Base-by-base conservation (phyloP, 2,329 filamentous ascomycete genomes). In the Aspergillus sp. region DNA sequence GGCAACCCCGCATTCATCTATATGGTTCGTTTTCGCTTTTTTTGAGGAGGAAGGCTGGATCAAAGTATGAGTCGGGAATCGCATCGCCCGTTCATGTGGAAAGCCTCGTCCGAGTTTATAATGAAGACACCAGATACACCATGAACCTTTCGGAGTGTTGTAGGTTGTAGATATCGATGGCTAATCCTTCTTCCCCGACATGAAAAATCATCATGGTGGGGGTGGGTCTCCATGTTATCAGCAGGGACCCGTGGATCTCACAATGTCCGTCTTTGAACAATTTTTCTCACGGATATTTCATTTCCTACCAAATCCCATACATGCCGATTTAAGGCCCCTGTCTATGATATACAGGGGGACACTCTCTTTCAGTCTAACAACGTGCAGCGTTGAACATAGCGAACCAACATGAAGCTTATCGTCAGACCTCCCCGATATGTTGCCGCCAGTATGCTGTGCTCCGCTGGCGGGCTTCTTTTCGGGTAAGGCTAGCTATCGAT, bases 391-490 rank as follows among this genome's bases (percentile, higher is more conserved):
- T 22, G n/a, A 40, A 16, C 36, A 3, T 22, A 20, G n/a, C 19
- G 11, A 8, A 14, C 17, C 17, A 40, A 43, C n/a, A 43, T 43
- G 40, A 24, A 17, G 40, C 35, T 52, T 20, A 33, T 51, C 14
- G 49, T 32, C 8, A 56, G 41, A 44, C 54, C 52, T 17, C 59
- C 59, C 9, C 41, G 56, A 51, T 61, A 60, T 57, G 54, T 61
- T 43, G 22, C 53, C 16, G 46, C 56, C 14, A 60, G 59, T 45
- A 54, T 56, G 32, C 32, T 61, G 17, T 61, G 59, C 41, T 61
- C 58, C 5, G 60, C 49, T 17, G 58, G 58, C 7, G 59, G 56
- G 3, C 42, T 60, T 7, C 49, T 61, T 3, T 61, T 61, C 20
- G 56, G 58, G 59, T 59, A 51, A 49, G 45, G 33, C 26, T 40